Evolutionary conservation across 202 grass and related monocot species (phyloP), one percentile per base, ranked within the genome.

Genomic region (Elaeis oleifera): DNA sequence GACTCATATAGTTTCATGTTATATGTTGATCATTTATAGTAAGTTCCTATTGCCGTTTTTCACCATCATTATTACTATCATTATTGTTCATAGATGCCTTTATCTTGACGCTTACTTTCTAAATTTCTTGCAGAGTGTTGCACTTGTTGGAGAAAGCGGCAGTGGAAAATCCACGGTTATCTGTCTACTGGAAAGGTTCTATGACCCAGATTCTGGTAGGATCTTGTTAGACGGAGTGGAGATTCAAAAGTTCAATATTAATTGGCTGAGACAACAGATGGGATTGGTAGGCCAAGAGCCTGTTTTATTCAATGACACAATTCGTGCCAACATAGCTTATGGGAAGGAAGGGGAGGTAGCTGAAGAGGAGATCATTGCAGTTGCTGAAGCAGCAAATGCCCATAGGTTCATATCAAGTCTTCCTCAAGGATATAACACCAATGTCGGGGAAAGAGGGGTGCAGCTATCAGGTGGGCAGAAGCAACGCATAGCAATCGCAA

Each of bases 251-350:
- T 78, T 95, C 59, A 90, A 75, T 36, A 53, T 95, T 44, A 84
- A 74, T 36, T 95, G 90, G 85, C 72, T 95, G 18, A 76, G 90
- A 75, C 77, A 82, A 36, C 80, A 87, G 53, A 79, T 87, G 53
- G 90, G 86, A 17, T 60, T 95, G n/a, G 86, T 95, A 4, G 78
- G 83, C 29, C 90, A 95, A 77, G 90, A 95, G 24, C 90, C 83
- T 0, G 74, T 84, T 49, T 54, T 95, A 61, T 95, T 95, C 74
- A 79, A 81, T 26, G 90, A 81, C 54, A 90, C 82, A 6, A 84
- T 95, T 50, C 76, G 80, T 20, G 61, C 64, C 56, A 95, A 95
- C 71, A 87, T 95, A 62, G 74, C 77, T 36, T 95, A 95, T 32
- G 78, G 90, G 32, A 87, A 86, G 76, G 65, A 66, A 56, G 75